Evolutionary conservation across 164 flowering plant genomes (phyloP).

Genomic region (Umbellularia californica): DNA sequence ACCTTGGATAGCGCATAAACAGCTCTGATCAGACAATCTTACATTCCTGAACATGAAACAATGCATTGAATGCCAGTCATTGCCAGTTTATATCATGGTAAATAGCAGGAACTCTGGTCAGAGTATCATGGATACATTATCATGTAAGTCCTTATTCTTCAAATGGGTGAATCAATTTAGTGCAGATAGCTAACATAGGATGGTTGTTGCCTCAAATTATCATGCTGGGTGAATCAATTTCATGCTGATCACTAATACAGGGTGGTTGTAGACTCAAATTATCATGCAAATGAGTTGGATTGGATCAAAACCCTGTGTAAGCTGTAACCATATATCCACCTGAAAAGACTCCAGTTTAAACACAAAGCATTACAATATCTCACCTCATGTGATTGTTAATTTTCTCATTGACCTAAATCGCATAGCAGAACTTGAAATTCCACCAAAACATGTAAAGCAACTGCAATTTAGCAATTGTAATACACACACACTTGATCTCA

Average conservation of each 20-base stretch:
- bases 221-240: not conserved
- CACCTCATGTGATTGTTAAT: not conserved
- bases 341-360: no score
- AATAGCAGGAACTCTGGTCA: not conserved
- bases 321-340: no score
- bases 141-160: not conserved
- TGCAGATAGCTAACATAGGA: not conserved
- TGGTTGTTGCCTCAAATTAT: not conserved
- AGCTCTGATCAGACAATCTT: not conserved
- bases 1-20: no score
- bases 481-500: no score
- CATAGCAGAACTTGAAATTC: not conserved
- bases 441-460: not conserved
- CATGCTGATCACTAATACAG: not conserved
- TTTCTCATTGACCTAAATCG: not conserved
- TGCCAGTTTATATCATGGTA: not conserved
- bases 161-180: not conserved
- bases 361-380: not conserved
- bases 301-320: not conserved
- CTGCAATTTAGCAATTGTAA: not conserved
- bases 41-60: not conserved
- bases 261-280: not conserved
- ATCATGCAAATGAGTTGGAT: not conserved
- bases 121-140: not conserved
- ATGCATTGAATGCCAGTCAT: not conserved